phyloP scores from a whole-genome alignment of 1,139 yeast genomes.

The Kurtzmaniella natalensis region DNA sequence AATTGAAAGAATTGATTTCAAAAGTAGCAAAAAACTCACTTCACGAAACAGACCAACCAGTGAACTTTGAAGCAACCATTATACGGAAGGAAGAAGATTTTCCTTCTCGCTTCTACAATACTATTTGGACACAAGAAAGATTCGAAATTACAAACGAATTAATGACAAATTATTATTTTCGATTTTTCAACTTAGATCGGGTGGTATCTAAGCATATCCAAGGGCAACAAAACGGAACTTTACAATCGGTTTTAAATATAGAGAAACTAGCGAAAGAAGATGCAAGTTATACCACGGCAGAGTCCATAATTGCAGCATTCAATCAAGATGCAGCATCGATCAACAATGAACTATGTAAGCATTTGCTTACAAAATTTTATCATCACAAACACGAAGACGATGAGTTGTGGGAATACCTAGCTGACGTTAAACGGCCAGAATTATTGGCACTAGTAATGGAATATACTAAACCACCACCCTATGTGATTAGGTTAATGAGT shows the following conservation, averaged over 20 bases:
- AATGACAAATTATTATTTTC: background rate
- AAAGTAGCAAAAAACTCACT: no score
- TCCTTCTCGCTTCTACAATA: slow-evolving; percentile 1
- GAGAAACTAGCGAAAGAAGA: background rate
- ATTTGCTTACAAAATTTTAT: background rate
- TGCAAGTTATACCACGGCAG: background rate
- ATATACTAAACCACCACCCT: background rate
- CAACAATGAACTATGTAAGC: background rate
- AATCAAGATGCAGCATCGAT: no score
- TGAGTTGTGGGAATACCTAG: slow-evolving; percentile 5
- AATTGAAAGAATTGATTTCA: slow-evolving; percentile 16
- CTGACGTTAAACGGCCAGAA: slow-evolving; percentile 1
- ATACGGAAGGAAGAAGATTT: background rate
- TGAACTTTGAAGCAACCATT: background rate
- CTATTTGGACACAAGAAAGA: slow-evolving; percentile 1
- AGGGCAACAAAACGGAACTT: background rate
- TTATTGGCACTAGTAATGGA: slow-evolving; percentile 2
- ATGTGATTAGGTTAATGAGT: background rate
- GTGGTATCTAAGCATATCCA: no score
- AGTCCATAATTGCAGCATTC: slow-evolving; percentile 3
- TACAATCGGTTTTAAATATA: background rate
- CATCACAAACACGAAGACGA: background rate
- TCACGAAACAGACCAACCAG: no score
- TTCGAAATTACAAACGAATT: background rate
- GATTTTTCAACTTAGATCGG: slow-evolving; percentile 1